phyloP scores from a whole-genome alignment of 805 yeast species.

The Saccharomycopsis capsularis region DNA sequence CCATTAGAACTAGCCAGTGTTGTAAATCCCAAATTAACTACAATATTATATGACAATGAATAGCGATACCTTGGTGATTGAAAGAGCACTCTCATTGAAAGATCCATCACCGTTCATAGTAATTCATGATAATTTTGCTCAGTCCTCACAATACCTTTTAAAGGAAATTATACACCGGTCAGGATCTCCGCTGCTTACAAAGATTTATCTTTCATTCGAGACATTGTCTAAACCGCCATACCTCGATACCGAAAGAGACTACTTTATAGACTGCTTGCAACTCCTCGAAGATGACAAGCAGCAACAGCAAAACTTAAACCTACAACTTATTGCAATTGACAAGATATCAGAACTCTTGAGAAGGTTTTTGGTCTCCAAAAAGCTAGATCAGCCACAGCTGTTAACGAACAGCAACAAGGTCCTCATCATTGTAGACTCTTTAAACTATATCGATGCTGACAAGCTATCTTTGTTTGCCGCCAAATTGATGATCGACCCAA shows the following conservation, averaged over 20 bases:
- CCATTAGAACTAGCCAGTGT: no score
- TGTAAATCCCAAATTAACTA: no score
- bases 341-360: background rate
- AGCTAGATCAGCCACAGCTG: slow-evolving; percentile 23
- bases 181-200: slow-evolving; percentile 14
- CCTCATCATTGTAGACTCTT: slow-evolving; percentile 58
- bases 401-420: slow-evolving; percentile 28
- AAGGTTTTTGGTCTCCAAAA: slow-evolving; percentile 16
- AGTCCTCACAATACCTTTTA: slow-evolving; percentile 52
- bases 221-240: slow-evolving; percentile 47
- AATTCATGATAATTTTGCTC: slow-evolving; percentile 61
- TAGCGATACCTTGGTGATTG: slow-evolving; percentile 15
- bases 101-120: slow-evolving; percentile 72
- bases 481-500: slow-evolving; percentile 42
- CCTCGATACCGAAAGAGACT: slow-evolving; percentile 36
- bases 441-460: slow-evolving; percentile 48
- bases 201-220: slow-evolving; percentile 63
- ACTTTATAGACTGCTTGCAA: slow-evolving; percentile 65
- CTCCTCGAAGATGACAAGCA: slow-evolving; percentile 41
- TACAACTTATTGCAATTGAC: slow-evolving; percentile 31
- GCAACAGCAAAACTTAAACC: no score
- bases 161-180: slow-evolving; percentile 40
- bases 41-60: no score
- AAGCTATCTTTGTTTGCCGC: slow-evolving; percentile 38
- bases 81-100: slow-evolving; percentile 58